Evolutionary conservation across 768 basidiomycete species (phyloP).

Genomic region (Russula emetica): DNA sequence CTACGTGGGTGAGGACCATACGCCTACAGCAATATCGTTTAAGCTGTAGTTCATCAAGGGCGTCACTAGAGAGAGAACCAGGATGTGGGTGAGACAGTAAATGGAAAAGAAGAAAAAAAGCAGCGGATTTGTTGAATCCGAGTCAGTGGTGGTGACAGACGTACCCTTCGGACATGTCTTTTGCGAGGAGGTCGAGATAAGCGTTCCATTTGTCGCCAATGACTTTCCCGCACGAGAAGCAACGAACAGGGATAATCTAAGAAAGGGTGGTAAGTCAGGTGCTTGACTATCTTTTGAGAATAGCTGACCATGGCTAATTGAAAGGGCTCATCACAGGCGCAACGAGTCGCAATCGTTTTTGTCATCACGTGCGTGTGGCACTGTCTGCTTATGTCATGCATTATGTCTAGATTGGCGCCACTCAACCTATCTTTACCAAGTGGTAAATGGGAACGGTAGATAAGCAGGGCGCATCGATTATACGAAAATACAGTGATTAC

Average conservation of each 20-base stretch:
- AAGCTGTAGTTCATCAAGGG: slow-evolving; percentile 81
- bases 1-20: slow-evolving; percentile 97
- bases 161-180: slow-evolving; percentile 86
- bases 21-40: slow-evolving; percentile 95
- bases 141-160: slow-evolving; percentile 34
- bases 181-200: slow-evolving; percentile 76
- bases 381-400: not conserved
- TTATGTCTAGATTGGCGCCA: too few species aligned
- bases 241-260: slow-evolving; percentile 94
- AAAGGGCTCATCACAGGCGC: too few species aligned
- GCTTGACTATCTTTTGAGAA: not conserved
- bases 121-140: not conserved
- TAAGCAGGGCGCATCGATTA: not conserved
- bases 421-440: too few species aligned
- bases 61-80: slow-evolving; percentile 57
- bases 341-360: not conserved
- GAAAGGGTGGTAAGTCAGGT: not conserved
- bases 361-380: not conserved
- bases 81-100: not conserved
- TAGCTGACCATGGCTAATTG: slow-evolving; percentile 4
- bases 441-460: not conserved
- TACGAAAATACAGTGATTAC: slow-evolving; percentile 28
- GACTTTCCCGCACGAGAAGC: slow-evolving; percentile 96
- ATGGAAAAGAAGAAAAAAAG: slow-evolving; percentile 3
- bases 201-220: slow-evolving; percentile 94